phyloP scores from a whole-genome alignment of 345 rosid species.

The Raphanus sativus region DNA sequence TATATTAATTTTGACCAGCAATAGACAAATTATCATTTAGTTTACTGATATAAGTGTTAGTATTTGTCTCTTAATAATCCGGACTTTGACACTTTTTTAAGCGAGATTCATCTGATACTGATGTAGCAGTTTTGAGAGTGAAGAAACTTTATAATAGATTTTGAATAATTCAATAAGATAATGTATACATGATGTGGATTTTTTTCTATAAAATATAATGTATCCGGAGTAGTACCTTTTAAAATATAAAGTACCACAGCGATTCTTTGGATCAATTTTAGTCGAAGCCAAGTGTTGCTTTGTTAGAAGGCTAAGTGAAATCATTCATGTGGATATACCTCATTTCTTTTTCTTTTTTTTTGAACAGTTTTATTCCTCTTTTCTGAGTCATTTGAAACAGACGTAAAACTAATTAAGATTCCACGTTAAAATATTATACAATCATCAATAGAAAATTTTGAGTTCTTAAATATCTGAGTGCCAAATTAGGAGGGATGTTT shows the following conservation, averaged over 20 bases:
- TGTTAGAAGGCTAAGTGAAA: constrained; percentile 10
- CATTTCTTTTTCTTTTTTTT: background rate
- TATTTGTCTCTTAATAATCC: too few relatives aligned
- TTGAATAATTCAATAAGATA: background rate
- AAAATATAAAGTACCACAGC: constrained; percentile 1
- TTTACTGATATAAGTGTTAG: too few relatives aligned
- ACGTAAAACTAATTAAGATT: constrained; percentile 32
- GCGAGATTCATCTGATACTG: too few relatives aligned
- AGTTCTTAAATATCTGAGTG: background rate
- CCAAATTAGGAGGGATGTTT: constrained; percentile 20
- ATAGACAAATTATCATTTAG: too few relatives aligned
- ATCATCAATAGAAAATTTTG: constrained; percentile 5
- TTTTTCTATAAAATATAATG: too few relatives aligned
- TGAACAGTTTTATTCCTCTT: background rate
- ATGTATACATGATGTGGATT: background rate
- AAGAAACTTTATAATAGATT: too few relatives aligned
- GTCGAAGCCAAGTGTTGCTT: constrained; percentile 30
- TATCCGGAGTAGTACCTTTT: background rate
- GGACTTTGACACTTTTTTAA: too few relatives aligned
- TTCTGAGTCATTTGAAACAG: constrained; percentile 11
- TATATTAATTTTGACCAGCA: too few relatives aligned
- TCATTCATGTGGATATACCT: constrained; percentile 27
- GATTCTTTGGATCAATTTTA: constrained; percentile 1
- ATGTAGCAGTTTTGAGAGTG: too few relatives aligned
- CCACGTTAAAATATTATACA: constrained; percentile 4